Base-by-base conservation (phyloP, 176 grass and related monocot species). In the Bromus sterilis region DNA sequence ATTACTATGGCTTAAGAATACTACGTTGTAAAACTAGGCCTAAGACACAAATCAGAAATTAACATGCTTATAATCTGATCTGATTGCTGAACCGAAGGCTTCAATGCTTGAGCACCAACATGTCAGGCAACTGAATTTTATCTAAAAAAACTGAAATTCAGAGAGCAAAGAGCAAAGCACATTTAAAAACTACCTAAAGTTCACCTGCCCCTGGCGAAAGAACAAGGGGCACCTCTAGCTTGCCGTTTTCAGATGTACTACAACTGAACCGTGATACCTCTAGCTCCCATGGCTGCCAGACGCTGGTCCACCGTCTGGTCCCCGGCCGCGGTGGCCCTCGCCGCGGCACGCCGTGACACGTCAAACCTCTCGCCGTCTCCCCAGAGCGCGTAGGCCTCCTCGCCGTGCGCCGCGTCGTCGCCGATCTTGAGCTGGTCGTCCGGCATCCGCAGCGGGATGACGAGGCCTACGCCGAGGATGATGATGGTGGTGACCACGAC, bases 301-400 rank as follows among this genome's bases (percentile, higher is more conserved):
- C 53, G 82, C 51, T 85, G 77, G 18, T 88, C 81, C n/a, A 71
- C 69, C 18, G 53, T 71, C 69, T 90, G 88, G 9, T 87, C 84
- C 21, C 51, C 44, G 7, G 62, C 41, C 53, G 9, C 30, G 31
- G 61, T 65, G 8, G 53, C 26, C 64, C 83, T 90, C 25, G 75
- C 71, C 0, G 85, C 77, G 55, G 89, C 89, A 5, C 84, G 84
- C 9, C 89, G 82, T 13, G 82, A 88, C 15, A 86, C 58, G 32
- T 95, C 89, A 37, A 87, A 92, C 84, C 81, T 89, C 83, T 94
- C 92, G 3, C 89, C 86, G 59, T 94, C 89, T 2, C 92, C 89
- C 89, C 89, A 94, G 34, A 94, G 80, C 25, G 89, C 92, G 59
- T 95, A 95, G 1, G 93, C 93, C 87, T 92, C 90, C 75, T 95